These are phyloP conservation scores for Batkoa obscura DNA, from an alignment of 371 early-diverging fungal species.

Conservation along the genomic window DNA sequence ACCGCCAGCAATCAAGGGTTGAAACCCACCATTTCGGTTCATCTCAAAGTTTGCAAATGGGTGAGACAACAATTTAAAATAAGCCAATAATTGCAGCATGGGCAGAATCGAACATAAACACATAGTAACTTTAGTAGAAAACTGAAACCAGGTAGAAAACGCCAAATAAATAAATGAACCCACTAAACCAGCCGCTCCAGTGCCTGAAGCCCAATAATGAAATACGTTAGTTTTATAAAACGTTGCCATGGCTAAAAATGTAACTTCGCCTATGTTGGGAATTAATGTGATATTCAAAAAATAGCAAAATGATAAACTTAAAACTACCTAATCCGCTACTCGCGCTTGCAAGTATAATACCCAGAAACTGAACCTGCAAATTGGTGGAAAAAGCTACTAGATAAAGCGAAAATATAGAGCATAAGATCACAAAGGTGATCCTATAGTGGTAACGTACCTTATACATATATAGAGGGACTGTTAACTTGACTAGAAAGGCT, in stretches of 20 bases:
- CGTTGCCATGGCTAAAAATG: slow-evolving; percentile 21
- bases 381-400: slow-evolving; percentile 12
- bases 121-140: slow-evolving; percentile 12
- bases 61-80: slow-evolving; percentile 1
- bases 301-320: no score
- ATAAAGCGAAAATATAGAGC: slow-evolving; percentile 2
- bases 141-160: slow-evolving; percentile 18
- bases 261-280: slow-evolving; percentile 25
- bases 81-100: neutral
- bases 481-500: slow-evolving; percentile 16
- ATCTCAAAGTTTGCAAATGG: slow-evolving; percentile 1
- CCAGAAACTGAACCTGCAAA: slow-evolving; percentile 12
- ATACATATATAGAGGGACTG: slow-evolving; percentile 20
- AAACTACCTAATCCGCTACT: slow-evolving; percentile 21
- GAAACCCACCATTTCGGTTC: neutral
- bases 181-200: slow-evolving; percentile 23
- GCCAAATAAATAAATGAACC: slow-evolving; percentile 19
- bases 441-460: slow-evolving; percentile 11
- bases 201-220: slow-evolving; percentile 21
- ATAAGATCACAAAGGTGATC: neutral
- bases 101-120: slow-evolving; percentile 11
- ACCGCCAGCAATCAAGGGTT: no score
- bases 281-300: no score
- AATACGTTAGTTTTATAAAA: slow-evolving; percentile 17
- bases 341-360: slow-evolving; percentile 21